Evolutionary conservation across 805 yeast species (phyloP).

Genomic region (Myxozyma vanderwaltii): DNA sequence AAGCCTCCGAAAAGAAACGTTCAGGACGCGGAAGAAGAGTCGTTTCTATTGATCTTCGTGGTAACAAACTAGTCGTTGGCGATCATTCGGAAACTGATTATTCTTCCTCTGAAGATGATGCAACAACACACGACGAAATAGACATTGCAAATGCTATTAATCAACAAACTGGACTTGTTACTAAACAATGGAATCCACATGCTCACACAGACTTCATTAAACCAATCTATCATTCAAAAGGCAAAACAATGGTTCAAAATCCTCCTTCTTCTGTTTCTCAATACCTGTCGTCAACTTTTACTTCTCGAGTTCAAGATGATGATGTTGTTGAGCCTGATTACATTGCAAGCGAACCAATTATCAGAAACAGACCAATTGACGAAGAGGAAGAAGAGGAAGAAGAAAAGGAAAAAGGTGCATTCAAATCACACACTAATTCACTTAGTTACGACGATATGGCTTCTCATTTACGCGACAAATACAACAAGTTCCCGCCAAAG

Average conservation of each 20-base stretch:
- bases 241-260: too few species aligned
- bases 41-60: conserved; percentile 72
- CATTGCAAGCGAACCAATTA: neutral
- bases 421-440: neutral
- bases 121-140: conserved; percentile 38
- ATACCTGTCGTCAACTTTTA: neutral
- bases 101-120: conserved; percentile 41
- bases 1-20: conserved; percentile 58
- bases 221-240: conserved; percentile 18
- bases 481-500: conserved; percentile 7
- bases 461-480: neutral
- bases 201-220: conserved; percentile 16
- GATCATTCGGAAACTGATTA: conserved; percentile 44
- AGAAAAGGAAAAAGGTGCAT: neutral
- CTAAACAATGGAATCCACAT: conserved; percentile 21
- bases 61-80: conserved; percentile 74
- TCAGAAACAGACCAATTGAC: neutral
- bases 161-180: conserved; percentile 11
- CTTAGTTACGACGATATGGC: neutral
- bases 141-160: conserved; percentile 32
- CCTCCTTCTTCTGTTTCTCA: neutral
- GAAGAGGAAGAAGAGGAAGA: neutral
- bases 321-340: too few species aligned
- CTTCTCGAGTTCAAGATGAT: neutral
- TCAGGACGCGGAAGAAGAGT: conserved; percentile 75